These are phyloP conservation scores for Yamadazyma sp. DNA, from an alignment of 805 yeast species.

Conservation along the genomic window DNA sequence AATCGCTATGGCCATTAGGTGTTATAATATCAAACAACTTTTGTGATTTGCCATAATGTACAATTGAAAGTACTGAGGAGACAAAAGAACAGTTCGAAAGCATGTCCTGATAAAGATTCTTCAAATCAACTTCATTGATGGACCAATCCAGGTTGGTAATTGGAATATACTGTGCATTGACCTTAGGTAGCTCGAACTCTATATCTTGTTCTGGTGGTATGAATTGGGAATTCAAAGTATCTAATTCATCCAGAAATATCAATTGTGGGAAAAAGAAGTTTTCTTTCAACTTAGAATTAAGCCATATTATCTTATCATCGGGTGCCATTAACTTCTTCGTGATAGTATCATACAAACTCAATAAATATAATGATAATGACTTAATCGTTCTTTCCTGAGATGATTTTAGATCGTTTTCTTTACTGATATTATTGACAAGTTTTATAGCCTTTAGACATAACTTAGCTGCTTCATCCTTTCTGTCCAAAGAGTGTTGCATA, in stretches of 20 bases:
- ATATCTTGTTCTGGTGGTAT: neutral
- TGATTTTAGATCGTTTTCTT: slow-evolving; percentile 6
- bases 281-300: slow-evolving; percentile 19
- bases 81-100: slow-evolving; percentile 76
- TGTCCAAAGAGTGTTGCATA: slow-evolving; percentile 15
- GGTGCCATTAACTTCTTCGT: neutral
- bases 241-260: slow-evolving; percentile 11
- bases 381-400: slow-evolving; percentile 1
- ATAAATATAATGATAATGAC: slow-evolving; percentile 18
- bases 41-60: slow-evolving; percentile 19
- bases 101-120: slow-evolving; percentile 44
- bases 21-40: slow-evolving; percentile 21
- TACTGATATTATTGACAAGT: slow-evolving; percentile 18
- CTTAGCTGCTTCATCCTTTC: slow-evolving; percentile 16
- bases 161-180: slow-evolving; percentile 7
- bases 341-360: slow-evolving; percentile 20
- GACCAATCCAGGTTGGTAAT: slow-evolving; percentile 40
- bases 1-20: slow-evolving; percentile 21
- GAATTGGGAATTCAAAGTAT: slow-evolving; percentile 6
- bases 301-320: slow-evolving; percentile 24
- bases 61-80: slow-evolving; percentile 57
- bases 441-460: slow-evolving; percentile 23
- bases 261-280: slow-evolving; percentile 19
- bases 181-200: slow-evolving; percentile 14
- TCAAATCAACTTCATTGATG: slow-evolving; percentile 22